phyloP scores from a whole-genome alignment of 2,329 filamentous ascomycete species.

The Trichoderma breve region DNA sequence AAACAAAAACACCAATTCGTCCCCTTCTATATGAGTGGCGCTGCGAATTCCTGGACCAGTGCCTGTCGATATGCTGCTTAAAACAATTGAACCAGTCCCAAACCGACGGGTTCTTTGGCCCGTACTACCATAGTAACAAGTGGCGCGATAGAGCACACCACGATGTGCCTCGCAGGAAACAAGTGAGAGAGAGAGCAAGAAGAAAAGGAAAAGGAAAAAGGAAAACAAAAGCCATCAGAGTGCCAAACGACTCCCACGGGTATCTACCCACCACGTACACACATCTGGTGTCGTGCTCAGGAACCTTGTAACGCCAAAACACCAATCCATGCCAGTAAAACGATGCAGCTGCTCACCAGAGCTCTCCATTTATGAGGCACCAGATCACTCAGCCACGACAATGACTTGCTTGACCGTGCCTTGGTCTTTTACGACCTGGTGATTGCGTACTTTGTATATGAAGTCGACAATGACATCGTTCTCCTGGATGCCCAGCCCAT shows the following conservation, averaged over 20 bases:
- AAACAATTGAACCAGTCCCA: neutral
- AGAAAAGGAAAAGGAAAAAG: neutral
- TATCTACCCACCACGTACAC: slow-evolving; percentile 13
- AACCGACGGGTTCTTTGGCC: neutral
- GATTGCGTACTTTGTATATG: slow-evolving; percentile 62
- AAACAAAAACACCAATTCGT: neutral
- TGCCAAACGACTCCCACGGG: slow-evolving; percentile 4
- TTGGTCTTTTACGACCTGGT: slow-evolving; percentile 30
- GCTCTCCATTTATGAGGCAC: neutral
- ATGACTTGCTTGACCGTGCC: slow-evolving; percentile 26
- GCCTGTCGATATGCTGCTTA: neutral
- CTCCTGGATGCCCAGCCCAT: slow-evolving; percentile 73
- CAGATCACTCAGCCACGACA: slow-evolving; percentile 2
- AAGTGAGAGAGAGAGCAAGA: neutral
- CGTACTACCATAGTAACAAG: neutral
- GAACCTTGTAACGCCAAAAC: slow-evolving; percentile 17
- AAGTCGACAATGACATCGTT: slow-evolving; percentile 80
- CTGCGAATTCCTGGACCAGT: neutral
- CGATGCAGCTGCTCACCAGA: neutral
- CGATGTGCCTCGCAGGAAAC: neutral
- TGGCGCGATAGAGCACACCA: neutral
- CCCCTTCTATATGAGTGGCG: neutral
- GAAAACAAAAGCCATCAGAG: neutral
- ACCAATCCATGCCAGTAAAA: slow-evolving; percentile 15
- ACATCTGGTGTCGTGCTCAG: slow-evolving; percentile 4